Conservation (phyloP, 2,329 filamentous ascomycete species). For the Amesomyces nigricolor region DNA sequence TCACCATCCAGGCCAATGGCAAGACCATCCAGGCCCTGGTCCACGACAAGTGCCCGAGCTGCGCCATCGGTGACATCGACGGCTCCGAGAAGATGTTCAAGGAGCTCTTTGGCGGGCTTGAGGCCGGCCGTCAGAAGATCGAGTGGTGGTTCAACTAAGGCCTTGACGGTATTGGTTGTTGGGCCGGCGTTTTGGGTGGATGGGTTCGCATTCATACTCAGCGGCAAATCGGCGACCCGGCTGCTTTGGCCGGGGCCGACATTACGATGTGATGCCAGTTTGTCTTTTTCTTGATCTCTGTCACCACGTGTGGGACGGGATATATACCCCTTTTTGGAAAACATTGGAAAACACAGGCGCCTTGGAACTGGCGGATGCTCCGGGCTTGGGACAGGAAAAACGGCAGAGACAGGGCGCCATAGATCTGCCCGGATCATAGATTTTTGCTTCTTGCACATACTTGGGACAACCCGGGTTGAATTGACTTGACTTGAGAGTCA, state of each 20-base stretch:
- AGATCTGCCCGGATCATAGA: slow-evolving; percentile 4
- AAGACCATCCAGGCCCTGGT: slow-evolving; percentile 54
- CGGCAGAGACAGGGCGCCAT: background rate
- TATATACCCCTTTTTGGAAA: slow-evolving; percentile 12
- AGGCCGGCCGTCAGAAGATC: slow-evolving; percentile 37
- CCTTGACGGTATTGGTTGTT: background rate
- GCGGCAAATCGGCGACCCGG: background rate
- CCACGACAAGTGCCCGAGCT: slow-evolving; percentile 73
- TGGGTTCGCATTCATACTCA: background rate
- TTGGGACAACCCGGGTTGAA: slow-evolving; percentile 4
- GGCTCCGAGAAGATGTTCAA: slow-evolving; percentile 52
- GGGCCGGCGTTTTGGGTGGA: background rate
- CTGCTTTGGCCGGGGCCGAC: background rate
- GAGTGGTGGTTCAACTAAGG: slow-evolving; percentile 43
- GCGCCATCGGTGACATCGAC: slow-evolving; percentile 52
- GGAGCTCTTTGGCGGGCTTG: slow-evolving; percentile 45
- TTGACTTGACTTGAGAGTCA: background rate
- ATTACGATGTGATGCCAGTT: slow-evolving; percentile 12
- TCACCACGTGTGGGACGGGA: background rate
- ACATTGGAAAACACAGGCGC: background rate
- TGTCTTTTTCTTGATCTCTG: slow-evolving; percentile 4
- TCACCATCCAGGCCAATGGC: slow-evolving; percentile 58
- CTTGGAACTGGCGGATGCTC: slow-evolving; percentile 1
- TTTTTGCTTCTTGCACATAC: slow-evolving; percentile 17
- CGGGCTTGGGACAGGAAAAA: slow-evolving; percentile 14